Percentiles rank a stretch among this genome's conserved stretches.
These are phyloP conservation scores for Paramecium octaurelia DNA, from an alignment of 73 alveolate genomes.

Conservation along the genomic window DNA sequence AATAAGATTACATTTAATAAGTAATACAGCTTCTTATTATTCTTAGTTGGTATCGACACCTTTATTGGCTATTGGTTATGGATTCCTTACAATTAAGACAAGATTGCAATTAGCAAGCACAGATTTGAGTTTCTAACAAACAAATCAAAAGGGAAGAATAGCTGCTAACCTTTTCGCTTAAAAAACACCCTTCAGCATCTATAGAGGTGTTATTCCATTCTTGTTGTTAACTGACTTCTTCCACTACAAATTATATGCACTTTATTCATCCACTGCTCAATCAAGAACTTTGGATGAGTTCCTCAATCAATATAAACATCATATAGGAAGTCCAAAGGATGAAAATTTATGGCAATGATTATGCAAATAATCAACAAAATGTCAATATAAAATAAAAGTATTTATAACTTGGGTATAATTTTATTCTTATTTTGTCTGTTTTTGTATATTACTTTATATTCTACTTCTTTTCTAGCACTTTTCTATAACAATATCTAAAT, in stretches of 20 bases:
- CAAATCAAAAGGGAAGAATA: not conserved
- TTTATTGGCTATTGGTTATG: constrained; percentile 44
- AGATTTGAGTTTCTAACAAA: constrained; percentile 1
- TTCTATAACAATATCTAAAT: not conserved
- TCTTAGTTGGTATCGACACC: constrained; percentile 20
- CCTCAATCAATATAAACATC: not conserved
- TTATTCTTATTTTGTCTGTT: not conserved
- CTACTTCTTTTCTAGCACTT: not conserved
- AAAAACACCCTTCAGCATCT: constrained; percentile 23
- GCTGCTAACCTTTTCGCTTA: not conserved
- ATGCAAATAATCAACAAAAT: not conserved
- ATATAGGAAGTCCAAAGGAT: constrained; percentile 1
- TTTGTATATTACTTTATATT: not conserved
- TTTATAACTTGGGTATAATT: not conserved
- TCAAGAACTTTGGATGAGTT: not conserved
- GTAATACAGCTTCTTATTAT: not conserved
- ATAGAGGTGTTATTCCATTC: constrained; percentile 58
- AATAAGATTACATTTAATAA: constrained; percentile 10
- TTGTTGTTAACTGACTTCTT: constrained; percentile 47
- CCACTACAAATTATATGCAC: constrained; percentile 55
- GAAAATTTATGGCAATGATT: constrained; percentile 43
- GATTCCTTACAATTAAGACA: constrained; percentile 42
- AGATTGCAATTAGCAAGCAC: constrained; percentile 54
- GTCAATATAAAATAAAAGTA: not conserved
- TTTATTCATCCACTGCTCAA: constrained; percentile 52